Base-by-base conservation (phyloP, 1,284 basidiomycete species). In the Irpex sp. region DNA sequence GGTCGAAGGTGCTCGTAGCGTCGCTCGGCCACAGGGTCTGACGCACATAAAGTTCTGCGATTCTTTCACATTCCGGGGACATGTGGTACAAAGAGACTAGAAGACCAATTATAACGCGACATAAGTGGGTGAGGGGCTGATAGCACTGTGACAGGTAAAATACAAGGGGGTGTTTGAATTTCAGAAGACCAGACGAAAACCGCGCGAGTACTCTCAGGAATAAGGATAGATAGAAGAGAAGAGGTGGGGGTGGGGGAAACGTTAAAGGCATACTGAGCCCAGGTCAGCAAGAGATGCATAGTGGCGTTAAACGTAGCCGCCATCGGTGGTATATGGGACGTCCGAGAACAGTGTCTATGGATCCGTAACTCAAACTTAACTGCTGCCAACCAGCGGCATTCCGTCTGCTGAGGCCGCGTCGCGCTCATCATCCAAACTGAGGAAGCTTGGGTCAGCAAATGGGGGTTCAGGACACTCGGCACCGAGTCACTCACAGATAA, bases 371-470 rank as follows among this genome's bases (percentile, higher is more conserved):
- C 39, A 60, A 58, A 51, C 57, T 72, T 67, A 72, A 67, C 69
- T 79, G 67, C 53, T 63, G 62, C 70, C 74, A 66, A 83, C 72
- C 69, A 86, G 76, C 36, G 76, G 66, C 73, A 85, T 83, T 37
- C 83, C 83, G 68, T 85, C 84, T 57, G 80, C 81, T 11, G 85
- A 83, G 33, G 79, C 79, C 5, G 80, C 85, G 68, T 90, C 88
- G 70, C 84, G 77, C 70, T 90, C 89, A 70, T 92, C 90, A 72
- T 92, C 88, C 75, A 92, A 75, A 72, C 88, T 90, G 67, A 68
- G 63, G 11, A 67, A 66, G 26, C 19, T 49, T 43, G 56, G 17
- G 66, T 72, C 57, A 74, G 65, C 56, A 64, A 62, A 60, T 53
- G 57, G 55, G 61, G 49, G 61, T 53, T 61, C 62, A 60, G 51